Conservation (phyloP, 2,329 filamentous ascomycete species). For the Amylocarpus encephaloides region DNA sequence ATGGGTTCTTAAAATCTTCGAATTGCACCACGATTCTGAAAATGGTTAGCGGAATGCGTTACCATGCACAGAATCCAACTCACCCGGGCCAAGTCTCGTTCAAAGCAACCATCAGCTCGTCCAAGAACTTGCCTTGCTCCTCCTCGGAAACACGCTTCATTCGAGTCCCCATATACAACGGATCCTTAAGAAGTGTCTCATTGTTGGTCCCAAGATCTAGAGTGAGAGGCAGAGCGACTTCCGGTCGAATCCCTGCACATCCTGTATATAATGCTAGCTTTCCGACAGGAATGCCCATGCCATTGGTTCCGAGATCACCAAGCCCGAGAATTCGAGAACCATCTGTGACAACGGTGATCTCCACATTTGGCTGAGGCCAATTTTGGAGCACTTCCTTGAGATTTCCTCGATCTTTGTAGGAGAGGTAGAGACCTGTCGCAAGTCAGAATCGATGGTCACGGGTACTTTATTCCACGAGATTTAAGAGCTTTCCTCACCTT, state of each 20-base stretch:
- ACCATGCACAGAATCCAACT: too few relatives aligned
- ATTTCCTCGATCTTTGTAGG: slow-evolving; percentile 60
- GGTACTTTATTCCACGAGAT: not conserved
- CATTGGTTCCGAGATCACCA: slow-evolving; percentile 80
- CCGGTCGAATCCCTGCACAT: slow-evolving; percentile 79
- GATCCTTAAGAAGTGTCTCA: slow-evolving; percentile 62
- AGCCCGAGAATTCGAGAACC: slow-evolving; percentile 67
- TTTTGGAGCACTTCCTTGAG: slow-evolving; percentile 61
- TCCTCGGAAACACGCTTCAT: slow-evolving; percentile 61
- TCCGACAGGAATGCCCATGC: slow-evolving; percentile 75
- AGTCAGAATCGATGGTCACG: slow-evolving; percentile 2
- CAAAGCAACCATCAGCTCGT: slow-evolving; percentile 63
- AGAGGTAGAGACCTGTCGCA: slow-evolving; percentile 54
- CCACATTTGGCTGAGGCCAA: slow-evolving; percentile 62
- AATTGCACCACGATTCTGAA: slow-evolving; percentile 50
- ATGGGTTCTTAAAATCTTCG: slow-evolving; percentile 63
- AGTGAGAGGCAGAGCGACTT: slow-evolving; percentile 72
- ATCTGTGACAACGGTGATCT: slow-evolving; percentile 46
- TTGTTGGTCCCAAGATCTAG: slow-evolving; percentile 85
- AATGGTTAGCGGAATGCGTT: slow-evolving; percentile 51
- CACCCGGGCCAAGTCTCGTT: slow-evolving; percentile 67
- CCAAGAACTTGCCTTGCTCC: slow-evolving; percentile 69
- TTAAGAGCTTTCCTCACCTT: slow-evolving; percentile 38
- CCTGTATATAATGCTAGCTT: slow-evolving; percentile 77
- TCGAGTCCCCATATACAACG: slow-evolving; percentile 70